Conservation (phyloP, 495 filamentous ascomycete species). For the Jackrogersella multiformis region DNA sequence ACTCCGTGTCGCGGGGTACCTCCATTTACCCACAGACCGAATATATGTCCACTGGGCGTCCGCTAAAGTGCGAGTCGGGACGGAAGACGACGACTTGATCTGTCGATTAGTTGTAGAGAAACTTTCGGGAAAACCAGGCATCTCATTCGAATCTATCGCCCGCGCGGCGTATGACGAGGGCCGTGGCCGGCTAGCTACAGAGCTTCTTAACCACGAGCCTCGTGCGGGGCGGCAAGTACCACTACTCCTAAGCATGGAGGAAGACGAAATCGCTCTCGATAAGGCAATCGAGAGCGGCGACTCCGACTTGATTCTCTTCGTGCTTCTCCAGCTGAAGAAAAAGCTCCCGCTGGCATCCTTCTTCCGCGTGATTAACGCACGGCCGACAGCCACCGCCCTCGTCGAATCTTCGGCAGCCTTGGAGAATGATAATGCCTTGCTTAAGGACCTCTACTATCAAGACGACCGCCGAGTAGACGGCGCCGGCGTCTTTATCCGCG, state of each 20-base stretch:
- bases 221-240: conserved; percentile 95
- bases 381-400: conserved; percentile 86
- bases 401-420: conserved; percentile 80
- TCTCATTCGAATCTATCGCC: conserved; percentile 94
- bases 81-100: conserved; percentile 86
- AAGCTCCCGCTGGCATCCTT: conserved; percentile 90
- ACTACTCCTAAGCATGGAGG: conserved; percentile 92
- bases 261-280: conserved; percentile 93
- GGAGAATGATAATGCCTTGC: conserved; percentile 78
- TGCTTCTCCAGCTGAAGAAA: conserved; percentile 87
- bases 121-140: conserved; percentile 84
- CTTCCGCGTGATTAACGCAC: conserved; percentile 88
- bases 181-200: conserved; percentile 82
- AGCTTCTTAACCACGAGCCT: conserved; percentile 91
- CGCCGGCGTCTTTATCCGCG: conserved; percentile 82
- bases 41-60: conserved; percentile 98
- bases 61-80: conserved; percentile 86
- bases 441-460: conserved; percentile 98
- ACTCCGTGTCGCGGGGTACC: conserved; percentile 85
- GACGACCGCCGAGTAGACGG: conserved; percentile 93
- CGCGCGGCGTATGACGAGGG: conserved; percentile 97
- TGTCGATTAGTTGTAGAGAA: conserved; percentile 88
- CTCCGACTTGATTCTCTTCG: conserved; percentile 88
- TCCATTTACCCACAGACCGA: conserved; percentile 83
- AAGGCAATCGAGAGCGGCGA: conserved; percentile 97